phyloP scores from a whole-genome alignment of 106 monocot genomes.

The Hemerocallis citrina region DNA sequence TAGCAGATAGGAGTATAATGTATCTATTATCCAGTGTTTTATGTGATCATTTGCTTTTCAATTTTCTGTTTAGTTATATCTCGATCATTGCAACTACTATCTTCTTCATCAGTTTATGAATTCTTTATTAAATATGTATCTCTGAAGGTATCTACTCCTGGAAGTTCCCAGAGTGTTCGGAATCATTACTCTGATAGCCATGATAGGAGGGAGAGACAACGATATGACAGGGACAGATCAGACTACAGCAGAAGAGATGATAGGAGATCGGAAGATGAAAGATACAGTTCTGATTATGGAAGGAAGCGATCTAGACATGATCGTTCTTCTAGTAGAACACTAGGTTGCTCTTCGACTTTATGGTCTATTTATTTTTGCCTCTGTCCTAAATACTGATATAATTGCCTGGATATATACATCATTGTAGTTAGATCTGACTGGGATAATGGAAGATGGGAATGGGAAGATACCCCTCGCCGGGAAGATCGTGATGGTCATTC shows the following conservation, averaged over 20 bases:
- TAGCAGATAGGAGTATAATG: no score
- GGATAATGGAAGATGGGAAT: constrained; percentile 86
- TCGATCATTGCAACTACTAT: no score
- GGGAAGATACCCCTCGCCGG: constrained; percentile 82
- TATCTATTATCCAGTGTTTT: no score
- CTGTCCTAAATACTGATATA: background rate
- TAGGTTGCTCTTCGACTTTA: constrained; percentile 27
- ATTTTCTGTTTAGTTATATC: no score
- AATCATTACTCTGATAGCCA: constrained; percentile 13
- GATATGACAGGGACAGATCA: constrained; percentile 28
- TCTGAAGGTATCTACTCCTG: constrained; percentile 20
- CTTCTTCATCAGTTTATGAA: background rate
- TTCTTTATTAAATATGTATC: background rate
- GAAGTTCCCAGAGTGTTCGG: constrained; percentile 24
- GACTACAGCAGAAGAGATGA: constrained; percentile 30
- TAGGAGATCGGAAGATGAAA: constrained; percentile 20
- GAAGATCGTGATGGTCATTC: constrained; percentile 45
- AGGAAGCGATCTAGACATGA: constrained; percentile 43
- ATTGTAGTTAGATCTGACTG: constrained; percentile 57
- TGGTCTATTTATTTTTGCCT: background rate
- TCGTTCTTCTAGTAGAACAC: constrained; percentile 30
- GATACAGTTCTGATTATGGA: constrained; percentile 17
- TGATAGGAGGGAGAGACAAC: constrained; percentile 23
- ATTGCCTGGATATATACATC: background rate
- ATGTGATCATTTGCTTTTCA: background rate